These are phyloP conservation scores for Cydonia oblonga DNA, from an alignment of 331 rosid genomes.

Conservation along the genomic window DNA sequence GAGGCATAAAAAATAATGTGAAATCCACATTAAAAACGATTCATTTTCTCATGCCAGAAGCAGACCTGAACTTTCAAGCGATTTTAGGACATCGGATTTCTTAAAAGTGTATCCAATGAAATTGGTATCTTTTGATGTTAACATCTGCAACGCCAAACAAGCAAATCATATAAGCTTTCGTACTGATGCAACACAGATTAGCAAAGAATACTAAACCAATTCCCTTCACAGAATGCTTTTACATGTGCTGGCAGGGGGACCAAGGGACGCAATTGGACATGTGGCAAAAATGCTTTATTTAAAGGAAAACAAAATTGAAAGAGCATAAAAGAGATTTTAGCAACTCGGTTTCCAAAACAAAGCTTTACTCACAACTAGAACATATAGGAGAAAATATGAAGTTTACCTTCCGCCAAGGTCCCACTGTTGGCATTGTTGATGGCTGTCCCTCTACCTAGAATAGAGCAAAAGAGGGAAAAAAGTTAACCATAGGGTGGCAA, in stretches of 20 bases:
- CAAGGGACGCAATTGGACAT: not conserved
- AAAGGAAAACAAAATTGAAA: not conserved
- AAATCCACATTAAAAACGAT: not conserved
- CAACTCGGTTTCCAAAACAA: not conserved
- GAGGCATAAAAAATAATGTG: not conserved
- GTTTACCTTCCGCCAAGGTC: slow-evolving; percentile 98
- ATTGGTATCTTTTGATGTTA: slow-evolving; percentile 90
- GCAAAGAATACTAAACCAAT: not conserved
- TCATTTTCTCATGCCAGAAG: not conserved
- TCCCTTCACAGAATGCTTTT: not conserved
- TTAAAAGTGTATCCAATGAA: slow-evolving; percentile 90
- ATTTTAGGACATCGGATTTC: slow-evolving; percentile 73
- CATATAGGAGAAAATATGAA: no score
- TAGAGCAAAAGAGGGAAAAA: not conserved
- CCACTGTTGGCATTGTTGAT: slow-evolving; percentile 60
- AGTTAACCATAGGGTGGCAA: not conserved
- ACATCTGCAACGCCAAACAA: slow-evolving; percentile 55
- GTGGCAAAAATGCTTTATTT: not conserved
- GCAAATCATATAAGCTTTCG: not conserved
- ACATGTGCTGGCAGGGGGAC: not conserved
- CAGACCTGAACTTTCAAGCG: slow-evolving; percentile 77
- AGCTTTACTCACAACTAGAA: no score
- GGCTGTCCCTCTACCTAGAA: slow-evolving; percentile 71
- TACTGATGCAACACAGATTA: not conserved
- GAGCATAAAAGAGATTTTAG: not conserved